Evolutionary conservation across 306 rosid species (phyloP).

Genomic region (Styphnolobium japonicum): DNA sequence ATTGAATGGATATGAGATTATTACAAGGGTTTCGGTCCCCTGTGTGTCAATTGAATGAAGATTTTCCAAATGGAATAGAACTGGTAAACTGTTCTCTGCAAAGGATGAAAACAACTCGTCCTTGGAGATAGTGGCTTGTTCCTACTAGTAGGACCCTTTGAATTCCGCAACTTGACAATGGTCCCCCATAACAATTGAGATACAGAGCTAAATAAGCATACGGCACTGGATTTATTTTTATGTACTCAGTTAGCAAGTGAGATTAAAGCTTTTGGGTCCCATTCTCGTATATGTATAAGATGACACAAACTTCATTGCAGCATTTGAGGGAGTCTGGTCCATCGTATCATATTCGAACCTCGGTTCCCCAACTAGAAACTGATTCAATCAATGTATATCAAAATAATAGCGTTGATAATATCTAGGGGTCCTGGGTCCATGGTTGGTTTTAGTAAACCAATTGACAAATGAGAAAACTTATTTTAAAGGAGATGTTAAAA

Average conservation of each 20-base stretch:
- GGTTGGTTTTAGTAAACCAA: too few relatives aligned
- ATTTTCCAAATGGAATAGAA: not conserved
- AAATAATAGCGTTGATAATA: not conserved
- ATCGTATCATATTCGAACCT: not conserved
- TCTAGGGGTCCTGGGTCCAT: too few relatives aligned
- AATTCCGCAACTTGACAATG: conserved; percentile 5
- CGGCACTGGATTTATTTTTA: not conserved
- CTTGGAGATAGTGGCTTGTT: not conserved
- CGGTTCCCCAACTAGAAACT: conserved; percentile 18
- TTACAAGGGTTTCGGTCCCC: too few relatives aligned
- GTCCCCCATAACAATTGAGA: not conserved
- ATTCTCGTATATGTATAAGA: not conserved
- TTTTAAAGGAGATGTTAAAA: too few relatives aligned
- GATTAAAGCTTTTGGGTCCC: conserved; percentile 11
- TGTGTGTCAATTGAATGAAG: not conserved
- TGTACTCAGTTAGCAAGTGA: not conserved
- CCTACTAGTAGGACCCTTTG: conserved; percentile 3
- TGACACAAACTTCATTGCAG: not conserved
- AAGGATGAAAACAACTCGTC: not conserved
- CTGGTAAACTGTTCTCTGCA: not conserved
- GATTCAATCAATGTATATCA: conserved; percentile 6
- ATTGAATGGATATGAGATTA: not conserved
- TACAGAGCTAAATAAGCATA: not conserved
- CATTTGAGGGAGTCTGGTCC: not conserved
- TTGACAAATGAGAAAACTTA: too few relatives aligned